Percentiles rank a stretch among this genome's conserved stretches.
Evolutionary conservation across 768 basidiomycete species (phyloP).

Genomic region (Mycena rebaudengoi): DNA sequence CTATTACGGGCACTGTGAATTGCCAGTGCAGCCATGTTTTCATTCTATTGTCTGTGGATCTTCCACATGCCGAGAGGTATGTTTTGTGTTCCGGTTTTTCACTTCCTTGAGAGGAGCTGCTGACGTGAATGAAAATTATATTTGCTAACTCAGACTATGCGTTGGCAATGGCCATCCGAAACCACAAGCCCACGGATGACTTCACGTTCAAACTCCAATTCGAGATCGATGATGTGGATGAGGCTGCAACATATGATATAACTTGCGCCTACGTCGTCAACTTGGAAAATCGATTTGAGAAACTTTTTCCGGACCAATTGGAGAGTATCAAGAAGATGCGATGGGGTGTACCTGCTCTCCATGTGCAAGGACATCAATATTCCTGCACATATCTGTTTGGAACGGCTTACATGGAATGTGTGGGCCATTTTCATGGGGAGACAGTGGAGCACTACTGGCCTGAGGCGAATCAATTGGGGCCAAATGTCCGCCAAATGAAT

Average conservation of each 20-base stretch:
- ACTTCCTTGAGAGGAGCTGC: background rate
- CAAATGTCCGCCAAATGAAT: constrained; percentile 32
- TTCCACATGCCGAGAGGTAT: background rate
- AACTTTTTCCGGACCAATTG: constrained; percentile 18
- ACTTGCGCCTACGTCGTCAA: constrained; percentile 26
- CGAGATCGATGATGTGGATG: constrained; percentile 1
- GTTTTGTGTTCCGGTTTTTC: background rate
- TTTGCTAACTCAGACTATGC: background rate
- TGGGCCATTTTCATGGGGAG: constrained; percentile 34
- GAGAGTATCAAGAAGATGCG: constrained; percentile 12
- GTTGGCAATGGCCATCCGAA: background rate
- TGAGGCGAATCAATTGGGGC: constrained; percentile 11
- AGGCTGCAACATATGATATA: constrained; percentile 24
- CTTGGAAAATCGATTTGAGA: background rate
- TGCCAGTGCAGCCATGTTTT: background rate
- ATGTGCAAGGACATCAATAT: constrained; percentile 30
- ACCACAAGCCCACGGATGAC: background rate
- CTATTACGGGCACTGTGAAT: background rate
- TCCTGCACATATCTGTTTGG: constrained; percentile 28
- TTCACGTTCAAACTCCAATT: background rate
- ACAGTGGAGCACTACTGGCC: background rate
- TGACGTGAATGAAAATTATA: background rate
- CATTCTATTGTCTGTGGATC: background rate
- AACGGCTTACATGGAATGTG: constrained; percentile 24
- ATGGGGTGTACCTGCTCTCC: constrained; percentile 25